Evolutionary conservation across 148 eudicot genomes (phyloP), one percentile per base, ranked within the genome.

Genomic region (Diospyros lotus): DNA sequence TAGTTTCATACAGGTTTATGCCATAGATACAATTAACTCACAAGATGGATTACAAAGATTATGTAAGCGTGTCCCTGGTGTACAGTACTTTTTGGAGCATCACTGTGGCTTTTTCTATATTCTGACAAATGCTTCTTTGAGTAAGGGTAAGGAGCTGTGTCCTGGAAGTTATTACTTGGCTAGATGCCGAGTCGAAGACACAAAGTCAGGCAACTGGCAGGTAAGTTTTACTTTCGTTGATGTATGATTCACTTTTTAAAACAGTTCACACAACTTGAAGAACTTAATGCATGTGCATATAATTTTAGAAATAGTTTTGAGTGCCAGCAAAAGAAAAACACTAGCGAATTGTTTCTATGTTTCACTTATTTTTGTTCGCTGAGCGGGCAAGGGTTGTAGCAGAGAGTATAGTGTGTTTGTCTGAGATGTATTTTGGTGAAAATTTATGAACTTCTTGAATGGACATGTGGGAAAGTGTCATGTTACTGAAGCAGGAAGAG

Each of bases 1-100:
- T 84, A 72, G 52, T 76, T 72, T 72, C 18, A 42, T 82, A 71
- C 91, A 93, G 99, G 97, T 95, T 50, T 91, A 88, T 80, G 81
- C 84, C 50, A 79, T 95, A 63, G 84, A 89, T 83, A 88, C 97
- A 42, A 67, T 75, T 72, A 82, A 84, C 74, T 91, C 89, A 38
- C 83, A 82, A 70, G 79, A 76, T 75, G 86, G 86, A 70, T 81
- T 91, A 58, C 86, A 75, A 69, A 88, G 84, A 84, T 78, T 93
- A 58, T 89, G 91, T 72, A 82, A 83, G 77, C 99, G 99, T 77
- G 82, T 82, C 54, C 79, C 90, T 73, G 94, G 86, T 66, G 97
- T 95, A 69, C 93, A 87, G 72, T 91, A 80, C 81, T 95, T 93
- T 78, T 58, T 95, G 89, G 99, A 95, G 79, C 99, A 95, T 80